Base-by-base conservation (phyloP, 2,329 filamentous ascomycete genomes). In the Cryphonectria radicalis region DNA sequence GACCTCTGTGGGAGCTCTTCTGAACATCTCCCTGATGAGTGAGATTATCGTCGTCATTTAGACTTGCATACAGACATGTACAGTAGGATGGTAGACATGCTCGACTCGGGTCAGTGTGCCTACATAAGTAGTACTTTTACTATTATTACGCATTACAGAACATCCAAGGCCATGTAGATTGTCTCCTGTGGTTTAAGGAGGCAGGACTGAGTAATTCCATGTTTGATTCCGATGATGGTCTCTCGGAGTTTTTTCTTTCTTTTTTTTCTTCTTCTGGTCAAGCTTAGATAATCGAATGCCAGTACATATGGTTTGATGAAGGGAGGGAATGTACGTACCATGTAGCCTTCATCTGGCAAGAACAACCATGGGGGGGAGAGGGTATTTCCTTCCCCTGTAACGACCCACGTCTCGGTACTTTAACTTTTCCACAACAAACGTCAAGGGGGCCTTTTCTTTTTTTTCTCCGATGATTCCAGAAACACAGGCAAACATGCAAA, bases 1-100 rank as follows among this genome's bases (percentile, higher is more conserved):
- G 86, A 40, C 90, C 90, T 6, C 78, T 92, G 75, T 92, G 90
- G 89, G 88, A 90, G 76, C 79, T 90, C 64, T 89, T 86, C 75
- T 87, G 74, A 84, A 11, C 10, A 40, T 28, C 35, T 5, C 3
- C 22, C 19, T n/a, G 37, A 5, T 22, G 19, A 8, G 17, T 2
- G 62, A 10, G n/a, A 4, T 40, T 2, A 25, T 25, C 37, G 32
- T 25, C 37, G 32, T 57, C 35, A 46, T 66, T 22, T 70, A 72
- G 40, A 69, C 10, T 28, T 35, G 32, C 62, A 68, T 46, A 46
- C 32, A 7, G 8, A 11, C 5, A 10, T 63, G 22, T 50, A 50
- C 46, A n/a, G 46, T 67, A 13, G 32, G 40, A 53, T 70, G 59
- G 22, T 64, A 64, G 62, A 32, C 62, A 46, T 22, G 25, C n/a